phyloP scores from a whole-genome alignment of 1,284 basidiomycete species.

The Heterobasidion annosum region DNA sequence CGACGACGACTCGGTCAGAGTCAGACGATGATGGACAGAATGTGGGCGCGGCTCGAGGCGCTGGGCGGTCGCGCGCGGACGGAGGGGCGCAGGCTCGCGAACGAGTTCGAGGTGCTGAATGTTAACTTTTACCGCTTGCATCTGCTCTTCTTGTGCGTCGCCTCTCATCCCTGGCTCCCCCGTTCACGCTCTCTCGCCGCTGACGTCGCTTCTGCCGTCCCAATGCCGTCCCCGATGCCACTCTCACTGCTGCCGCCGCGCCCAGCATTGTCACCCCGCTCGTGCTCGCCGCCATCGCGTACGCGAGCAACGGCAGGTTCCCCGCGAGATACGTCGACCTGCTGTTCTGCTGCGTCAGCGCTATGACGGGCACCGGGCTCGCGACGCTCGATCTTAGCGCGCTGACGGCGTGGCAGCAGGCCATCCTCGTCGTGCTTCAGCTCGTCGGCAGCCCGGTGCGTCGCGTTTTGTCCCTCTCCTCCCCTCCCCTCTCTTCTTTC shows the following conservation, averaged over 20 bases:
- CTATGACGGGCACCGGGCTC: conserved; percentile 74
- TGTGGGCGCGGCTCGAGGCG: no score
- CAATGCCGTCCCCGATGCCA: not conserved
- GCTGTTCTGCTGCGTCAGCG: conserved; percentile 65
- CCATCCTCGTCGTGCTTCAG: conserved; percentile 59
- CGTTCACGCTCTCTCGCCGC: not conserved
- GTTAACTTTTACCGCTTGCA: conserved; percentile 65
- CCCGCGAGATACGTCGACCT: conserved; percentile 61
- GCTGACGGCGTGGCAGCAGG: conserved; percentile 69
- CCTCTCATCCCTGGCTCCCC: not conserved
- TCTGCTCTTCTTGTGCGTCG: conserved; percentile 35
- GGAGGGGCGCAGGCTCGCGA: not conserved
- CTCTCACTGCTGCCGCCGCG: no score
- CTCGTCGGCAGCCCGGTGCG: conserved; percentile 55
- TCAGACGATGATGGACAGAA: not conserved
- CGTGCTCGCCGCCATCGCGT: conserved; percentile 60
- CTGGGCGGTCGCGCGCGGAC: no score
- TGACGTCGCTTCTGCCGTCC: not conserved
- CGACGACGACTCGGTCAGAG: no score
- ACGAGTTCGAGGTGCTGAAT: conserved; percentile 21
- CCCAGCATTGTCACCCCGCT: conserved; percentile 59
- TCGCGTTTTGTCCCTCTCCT: not conserved
- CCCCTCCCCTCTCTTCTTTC: no score
- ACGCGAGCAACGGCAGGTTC: conserved; percentile 54
- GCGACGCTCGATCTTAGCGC: conserved; percentile 63